Conservation (phyloP, 2,329 filamentous ascomycete species). For the Xylaria multiplex region DNA sequence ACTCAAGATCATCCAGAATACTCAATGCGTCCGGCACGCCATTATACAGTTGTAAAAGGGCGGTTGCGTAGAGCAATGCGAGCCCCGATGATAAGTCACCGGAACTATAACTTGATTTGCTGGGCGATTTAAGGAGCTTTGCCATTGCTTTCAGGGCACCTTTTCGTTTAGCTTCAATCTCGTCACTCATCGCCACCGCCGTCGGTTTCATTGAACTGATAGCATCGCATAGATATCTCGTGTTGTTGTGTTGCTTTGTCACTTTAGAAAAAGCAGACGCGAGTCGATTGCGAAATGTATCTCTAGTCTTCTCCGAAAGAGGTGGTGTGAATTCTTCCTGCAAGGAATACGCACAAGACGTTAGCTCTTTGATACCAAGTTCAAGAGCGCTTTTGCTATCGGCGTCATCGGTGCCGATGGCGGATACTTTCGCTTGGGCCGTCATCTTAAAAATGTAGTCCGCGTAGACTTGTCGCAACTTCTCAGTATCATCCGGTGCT, state of each 20-base stretch:
- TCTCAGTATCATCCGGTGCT: slow-evolving; percentile 50
- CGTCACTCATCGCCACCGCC: slow-evolving; percentile 65
- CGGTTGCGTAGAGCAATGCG: slow-evolving; percentile 82
- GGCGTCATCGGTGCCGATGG: slow-evolving; percentile 45
- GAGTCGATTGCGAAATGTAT: slow-evolving; percentile 66
- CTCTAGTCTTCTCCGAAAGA: slow-evolving; percentile 63
- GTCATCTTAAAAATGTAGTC: slow-evolving; percentile 65
- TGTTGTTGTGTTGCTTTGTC: slow-evolving; percentile 63
- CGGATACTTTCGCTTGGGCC: slow-evolving; percentile 51
- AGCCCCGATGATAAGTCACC: slow-evolving; percentile 68
- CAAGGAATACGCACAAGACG: slow-evolving; percentile 65
- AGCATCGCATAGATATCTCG: slow-evolving; percentile 63
- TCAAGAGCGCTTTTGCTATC: slow-evolving; percentile 53
- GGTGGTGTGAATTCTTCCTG: slow-evolving; percentile 55
- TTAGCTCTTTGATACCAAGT: slow-evolving; percentile 62
- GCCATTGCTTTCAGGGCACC: slow-evolving; percentile 63
- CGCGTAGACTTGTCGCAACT: slow-evolving; percentile 61
- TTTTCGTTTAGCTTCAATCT: slow-evolving; percentile 62
- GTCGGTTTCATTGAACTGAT: slow-evolving; percentile 64
- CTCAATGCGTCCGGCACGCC: slow-evolving; percentile 86
- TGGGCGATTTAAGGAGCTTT: slow-evolving; percentile 59
- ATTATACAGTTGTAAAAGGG: slow-evolving; percentile 89
- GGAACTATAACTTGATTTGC: slow-evolving; percentile 51
- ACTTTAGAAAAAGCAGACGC: slow-evolving; percentile 68
- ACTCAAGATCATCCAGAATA: slow-evolving; percentile 82